phyloP scores from a whole-genome alignment of 2,329 filamentous ascomycete species.

The Paramyrothecium roridum region DNA sequence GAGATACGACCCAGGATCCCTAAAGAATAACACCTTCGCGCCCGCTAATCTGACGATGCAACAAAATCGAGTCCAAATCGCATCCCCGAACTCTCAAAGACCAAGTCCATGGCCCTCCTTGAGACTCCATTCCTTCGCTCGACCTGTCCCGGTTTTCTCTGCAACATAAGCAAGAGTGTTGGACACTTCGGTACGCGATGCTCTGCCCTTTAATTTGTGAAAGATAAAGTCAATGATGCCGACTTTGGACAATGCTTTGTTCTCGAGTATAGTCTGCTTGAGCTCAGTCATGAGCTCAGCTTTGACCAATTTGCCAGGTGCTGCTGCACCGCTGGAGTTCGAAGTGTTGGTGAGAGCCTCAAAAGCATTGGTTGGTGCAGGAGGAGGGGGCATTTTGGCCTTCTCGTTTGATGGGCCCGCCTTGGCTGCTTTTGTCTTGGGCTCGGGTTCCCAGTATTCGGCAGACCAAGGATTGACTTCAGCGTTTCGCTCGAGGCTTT shows the following conservation, averaged over 20 bases:
- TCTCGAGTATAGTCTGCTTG: conserved; percentile 37
- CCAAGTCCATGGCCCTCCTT: conserved; percentile 34
- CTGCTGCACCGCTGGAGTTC: conserved; percentile 7
- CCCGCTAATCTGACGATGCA: neutral
- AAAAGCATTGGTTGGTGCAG: conserved; percentile 31
- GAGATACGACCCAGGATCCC: neutral
- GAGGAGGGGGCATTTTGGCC: conserved; percentile 28
- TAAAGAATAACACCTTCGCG: neutral
- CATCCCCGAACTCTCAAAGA: conserved; percentile 11
- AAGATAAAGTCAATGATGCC: conserved; percentile 38
- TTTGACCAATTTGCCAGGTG: conserved; percentile 28
- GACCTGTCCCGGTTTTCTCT: conserved; percentile 33
- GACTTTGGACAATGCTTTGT: conserved; percentile 35
- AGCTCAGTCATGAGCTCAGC: conserved; percentile 36
- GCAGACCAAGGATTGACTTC: conserved; percentile 82
- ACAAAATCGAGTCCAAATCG: conserved; percentile 9
- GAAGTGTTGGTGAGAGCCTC: conserved; percentile 23
- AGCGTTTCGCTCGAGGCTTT: conserved; percentile 44
- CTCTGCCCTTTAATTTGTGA: conserved; percentile 31
- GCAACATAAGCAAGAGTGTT: conserved; percentile 38
- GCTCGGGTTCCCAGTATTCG: conserved; percentile 67
- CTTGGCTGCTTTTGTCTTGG: conserved; percentile 21
- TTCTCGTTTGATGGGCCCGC: conserved; percentile 9
- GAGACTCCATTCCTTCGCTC: conserved; percentile 34
- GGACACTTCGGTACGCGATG: conserved; percentile 37